Conservation (phyloP, 2,329 filamentous ascomycete genomes). For the Chrysoporthe deuterocubensis region DNA sequence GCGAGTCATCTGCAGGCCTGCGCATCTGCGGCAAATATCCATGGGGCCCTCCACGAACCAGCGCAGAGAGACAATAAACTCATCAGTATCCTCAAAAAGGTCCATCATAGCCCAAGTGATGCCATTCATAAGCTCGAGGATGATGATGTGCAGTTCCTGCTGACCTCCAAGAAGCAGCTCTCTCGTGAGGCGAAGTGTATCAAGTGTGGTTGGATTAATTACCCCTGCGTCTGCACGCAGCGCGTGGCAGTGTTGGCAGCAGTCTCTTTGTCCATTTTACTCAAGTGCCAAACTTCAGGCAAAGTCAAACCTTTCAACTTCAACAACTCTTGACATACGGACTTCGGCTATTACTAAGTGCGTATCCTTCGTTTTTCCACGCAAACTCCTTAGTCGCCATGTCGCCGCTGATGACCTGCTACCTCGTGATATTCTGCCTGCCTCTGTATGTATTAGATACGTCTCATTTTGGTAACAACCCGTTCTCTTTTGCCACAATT, state of each 20-base stretch:
- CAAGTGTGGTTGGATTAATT: background rate
- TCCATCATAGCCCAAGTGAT: background rate
- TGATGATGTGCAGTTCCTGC: background rate
- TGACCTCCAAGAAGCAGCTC: background rate
- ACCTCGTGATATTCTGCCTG: background rate
- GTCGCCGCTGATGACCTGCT: background rate
- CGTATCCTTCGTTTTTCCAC: background rate
- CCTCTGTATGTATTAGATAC: too few species aligned
- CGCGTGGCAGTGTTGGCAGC: background rate
- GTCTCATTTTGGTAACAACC: too few species aligned
- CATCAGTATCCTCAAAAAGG: background rate
- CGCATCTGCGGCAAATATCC: background rate
- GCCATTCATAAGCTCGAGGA: background rate
- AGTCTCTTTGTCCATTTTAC: background rate
- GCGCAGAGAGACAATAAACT: background rate
- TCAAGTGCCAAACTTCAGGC: too few species aligned
- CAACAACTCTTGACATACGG: too few species aligned
- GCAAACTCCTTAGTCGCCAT: background rate
- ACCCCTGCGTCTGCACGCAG: background rate
- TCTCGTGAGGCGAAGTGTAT: background rate
- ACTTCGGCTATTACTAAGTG: background rate
- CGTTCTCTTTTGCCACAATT: too few species aligned
- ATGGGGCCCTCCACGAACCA: background rate
- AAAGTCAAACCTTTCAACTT: too few species aligned
- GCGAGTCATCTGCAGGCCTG: slow-evolving; percentile 5